These are phyloP conservation scores for Dissophora ornata DNA, from an alignment of 192 early-diverging fungal species.

Conservation along the genomic window DNA sequence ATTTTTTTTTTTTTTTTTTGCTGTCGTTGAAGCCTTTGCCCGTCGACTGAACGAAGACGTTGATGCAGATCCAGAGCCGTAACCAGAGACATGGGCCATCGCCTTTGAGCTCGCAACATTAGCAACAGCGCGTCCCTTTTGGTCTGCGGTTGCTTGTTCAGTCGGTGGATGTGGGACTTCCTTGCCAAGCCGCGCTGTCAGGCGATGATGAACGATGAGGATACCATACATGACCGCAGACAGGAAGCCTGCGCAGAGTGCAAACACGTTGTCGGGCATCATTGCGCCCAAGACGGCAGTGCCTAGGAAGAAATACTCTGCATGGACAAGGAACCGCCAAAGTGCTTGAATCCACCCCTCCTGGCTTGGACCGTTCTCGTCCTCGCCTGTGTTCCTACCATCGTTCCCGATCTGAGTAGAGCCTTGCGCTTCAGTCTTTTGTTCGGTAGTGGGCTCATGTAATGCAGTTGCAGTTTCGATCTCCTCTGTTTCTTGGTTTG, in stretches of 20 bases:
- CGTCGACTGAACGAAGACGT: too few relatives aligned
- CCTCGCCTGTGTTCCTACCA: not conserved
- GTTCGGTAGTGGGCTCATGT: constrained; percentile 6
- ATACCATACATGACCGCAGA: constrained; percentile 35
- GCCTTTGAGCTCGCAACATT: not conserved
- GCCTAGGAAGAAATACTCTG: constrained; percentile 35
- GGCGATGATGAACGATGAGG: constrained; percentile 21
- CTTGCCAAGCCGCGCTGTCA: constrained; percentile 13
- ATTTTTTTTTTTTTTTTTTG: too few relatives aligned
- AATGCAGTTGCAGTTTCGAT: not conserved
- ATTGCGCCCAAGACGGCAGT: constrained; percentile 42
- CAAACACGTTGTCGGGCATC: constrained; percentile 35
- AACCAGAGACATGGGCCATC: too few relatives aligned
- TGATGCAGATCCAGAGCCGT: too few relatives aligned
- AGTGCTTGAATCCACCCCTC: constrained; percentile 29
- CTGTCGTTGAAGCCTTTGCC: too few relatives aligned
- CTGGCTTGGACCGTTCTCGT: too few relatives aligned
- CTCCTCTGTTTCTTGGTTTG: not conserved
- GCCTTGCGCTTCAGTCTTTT: too few relatives aligned
- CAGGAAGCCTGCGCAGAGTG: constrained; percentile 30
- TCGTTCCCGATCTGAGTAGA: not conserved
- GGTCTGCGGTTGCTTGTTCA: not conserved
- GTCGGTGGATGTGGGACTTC: constrained; percentile 28
- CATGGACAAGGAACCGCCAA: constrained; percentile 29
- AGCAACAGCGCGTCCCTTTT: not conserved